phyloP scores from a whole-genome alignment of 2,329 filamentous ascomycete genomes.

The Geosmithia putterillii region DNA sequence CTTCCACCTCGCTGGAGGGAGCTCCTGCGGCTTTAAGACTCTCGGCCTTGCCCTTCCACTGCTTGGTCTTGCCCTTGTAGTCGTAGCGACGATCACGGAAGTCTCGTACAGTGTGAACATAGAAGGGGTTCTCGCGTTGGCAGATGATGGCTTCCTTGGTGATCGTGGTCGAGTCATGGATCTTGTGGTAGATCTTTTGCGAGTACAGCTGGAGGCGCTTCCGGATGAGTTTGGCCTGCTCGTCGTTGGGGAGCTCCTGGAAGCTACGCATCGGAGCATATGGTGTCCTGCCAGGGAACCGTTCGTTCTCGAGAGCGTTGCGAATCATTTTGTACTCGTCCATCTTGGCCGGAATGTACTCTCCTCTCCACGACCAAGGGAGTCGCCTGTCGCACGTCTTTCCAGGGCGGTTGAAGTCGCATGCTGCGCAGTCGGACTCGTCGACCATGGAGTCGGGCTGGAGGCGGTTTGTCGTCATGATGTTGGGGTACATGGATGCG shows the following conservation, averaged over 20 bases:
- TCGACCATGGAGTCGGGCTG: constrained; percentile 99
- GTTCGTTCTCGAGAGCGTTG: constrained; percentile 81
- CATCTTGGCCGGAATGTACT: constrained; percentile 88
- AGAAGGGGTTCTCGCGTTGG: constrained; percentile 95
- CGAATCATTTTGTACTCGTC: constrained; percentile 99
- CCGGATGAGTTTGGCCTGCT: constrained; percentile 68
- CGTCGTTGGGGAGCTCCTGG: constrained; percentile 67
- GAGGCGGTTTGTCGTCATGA: constrained; percentile 97
- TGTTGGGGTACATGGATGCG: constrained; percentile 99
- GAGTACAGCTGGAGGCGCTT: constrained; percentile 88
- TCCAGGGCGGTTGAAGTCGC: constrained; percentile 94
- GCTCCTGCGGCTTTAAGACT: constrained; percentile 75
- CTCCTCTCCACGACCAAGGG: constrained; percentile 97
- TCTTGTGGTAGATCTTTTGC: constrained; percentile 99
- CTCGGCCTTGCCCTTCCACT: constrained; percentile 96
- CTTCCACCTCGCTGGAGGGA: constrained; percentile 63
- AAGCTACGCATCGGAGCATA: constrained; percentile 63
- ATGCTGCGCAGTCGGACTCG: constrained; percentile 91
- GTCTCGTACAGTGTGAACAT: constrained; percentile 89
- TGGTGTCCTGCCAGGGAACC: constrained; percentile 69
- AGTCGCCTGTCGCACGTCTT: constrained; percentile 93
- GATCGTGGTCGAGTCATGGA: constrained; percentile 87
- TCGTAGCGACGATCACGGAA: constrained; percentile 97
- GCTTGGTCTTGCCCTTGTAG: constrained; percentile 96
- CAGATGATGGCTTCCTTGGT: constrained; percentile 96